A percentile compares a stretch with the other conserved stretches of the same genome.
Conservation (phyloP, 148 eudicot genomes). For the Rhododendron williamsianum region DNA sequence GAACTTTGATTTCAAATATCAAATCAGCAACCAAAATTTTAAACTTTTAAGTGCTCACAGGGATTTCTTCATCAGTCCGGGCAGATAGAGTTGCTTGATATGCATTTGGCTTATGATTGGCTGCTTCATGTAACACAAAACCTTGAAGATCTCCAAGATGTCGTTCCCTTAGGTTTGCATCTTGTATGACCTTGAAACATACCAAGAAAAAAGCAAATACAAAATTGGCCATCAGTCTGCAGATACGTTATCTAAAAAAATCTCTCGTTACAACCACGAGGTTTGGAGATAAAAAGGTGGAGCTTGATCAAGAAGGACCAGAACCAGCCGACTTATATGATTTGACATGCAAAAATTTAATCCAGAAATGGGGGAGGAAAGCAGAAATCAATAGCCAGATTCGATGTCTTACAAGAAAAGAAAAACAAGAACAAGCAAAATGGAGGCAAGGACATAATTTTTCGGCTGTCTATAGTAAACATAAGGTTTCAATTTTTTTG, state of each 20-base stretch:
- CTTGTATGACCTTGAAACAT: conserved; percentile 42
- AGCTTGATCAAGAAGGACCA: not conserved
- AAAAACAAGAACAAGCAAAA: not conserved
- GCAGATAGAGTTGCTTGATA: conserved; percentile 30
- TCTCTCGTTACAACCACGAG: not conserved
- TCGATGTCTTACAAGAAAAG: not conserved
- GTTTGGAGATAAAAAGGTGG: not conserved
- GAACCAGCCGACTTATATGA: not conserved
- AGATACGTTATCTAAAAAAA: not conserved
- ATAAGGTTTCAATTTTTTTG: not conserved
- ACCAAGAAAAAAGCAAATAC: not conserved
- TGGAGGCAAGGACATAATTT: not conserved
- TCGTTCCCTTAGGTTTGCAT: conserved; percentile 45
- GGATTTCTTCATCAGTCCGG: conserved; percentile 44
- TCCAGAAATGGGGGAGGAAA: not conserved
- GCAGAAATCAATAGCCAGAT: not conserved
- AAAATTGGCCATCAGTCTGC: not conserved
- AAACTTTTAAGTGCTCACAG: conserved; percentile 25
- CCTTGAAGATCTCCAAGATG: conserved; percentile 70
- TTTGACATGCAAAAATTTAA: not conserved
- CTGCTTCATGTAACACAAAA: conserved; percentile 29
- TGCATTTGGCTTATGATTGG: conserved; percentile 30
- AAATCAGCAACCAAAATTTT: not conserved
- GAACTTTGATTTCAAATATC: not conserved
- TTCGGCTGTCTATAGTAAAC: not conserved